Evolutionary conservation across 495 filamentous ascomycete genomes (phyloP), one percentile per base, ranked within the genome.

Genomic region (Evernia prunastri): DNA sequence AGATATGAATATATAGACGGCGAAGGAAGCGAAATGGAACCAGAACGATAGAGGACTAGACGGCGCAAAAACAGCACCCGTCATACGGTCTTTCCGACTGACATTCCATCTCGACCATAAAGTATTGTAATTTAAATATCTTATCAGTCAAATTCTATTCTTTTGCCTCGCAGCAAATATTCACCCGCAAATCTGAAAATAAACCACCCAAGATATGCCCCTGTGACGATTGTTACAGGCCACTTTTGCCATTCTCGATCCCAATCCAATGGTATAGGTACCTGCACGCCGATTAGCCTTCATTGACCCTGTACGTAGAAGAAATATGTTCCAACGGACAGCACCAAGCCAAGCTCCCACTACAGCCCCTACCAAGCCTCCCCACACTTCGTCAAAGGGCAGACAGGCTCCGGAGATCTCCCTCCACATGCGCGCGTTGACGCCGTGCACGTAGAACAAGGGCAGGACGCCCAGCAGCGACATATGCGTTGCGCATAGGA

Each of bases 191-290:
- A 67, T 63, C 86, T 85, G 17, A 89, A 88, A 29, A 86, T 61
- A 7, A 77, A 79, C 73, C 81, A 88, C 7, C 89, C 89, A 25
- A 84, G 68, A 75, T 90, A 91, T 15, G 84, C 85, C 12, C 89
- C 89, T 1, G 80, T 80, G 3, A 92, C 71, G 60, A 98, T 89
- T 0, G 94, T 97, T 39, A 97, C 89, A 4, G 94, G 94, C 87
- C 91, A 98, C 72, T 88, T 90, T 81, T 98, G 94, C 94, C 94
- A 98, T 67, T 96, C 92, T 27, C 94, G 86, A 71, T 90, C 87
- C 86, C 92, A 97, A 73, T 97, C 94, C 66, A 98, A 77, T 25
- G 94, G 95, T 72, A 98, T 97, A 1, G 95, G 95, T 40, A 97
- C 86, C 83, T 39, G 89, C 33, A 69, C 6, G 71, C 67, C 9